Percentiles rank a stretch among this genome's conserved stretches.
These are phyloP conservation scores for Waitea zeae DNA, from an alignment of 1,284 basidiomycete species.

Conservation along the genomic window DNA sequence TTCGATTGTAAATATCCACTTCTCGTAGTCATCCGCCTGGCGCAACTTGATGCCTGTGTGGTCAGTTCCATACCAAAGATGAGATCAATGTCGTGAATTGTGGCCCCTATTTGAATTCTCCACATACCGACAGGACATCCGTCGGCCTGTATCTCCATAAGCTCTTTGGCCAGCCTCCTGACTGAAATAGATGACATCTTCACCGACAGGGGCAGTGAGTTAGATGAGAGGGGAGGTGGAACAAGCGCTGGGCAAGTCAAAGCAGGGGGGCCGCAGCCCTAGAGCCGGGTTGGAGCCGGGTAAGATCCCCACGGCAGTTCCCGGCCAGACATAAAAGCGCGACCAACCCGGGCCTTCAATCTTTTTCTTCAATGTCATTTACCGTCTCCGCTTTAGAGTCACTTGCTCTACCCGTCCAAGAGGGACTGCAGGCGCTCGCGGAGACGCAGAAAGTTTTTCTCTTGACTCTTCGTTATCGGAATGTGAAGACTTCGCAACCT, in stretches of 20 bases:
- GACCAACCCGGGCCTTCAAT: conserved; percentile 3
- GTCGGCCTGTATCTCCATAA: conserved; percentile 49
- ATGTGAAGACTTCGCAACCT: too few species aligned
- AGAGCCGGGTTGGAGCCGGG: conserved; percentile 4
- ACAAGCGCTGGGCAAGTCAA: conserved; percentile 17
- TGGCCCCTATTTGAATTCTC: too few species aligned
- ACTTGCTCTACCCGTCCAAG: conserved; percentile 31
- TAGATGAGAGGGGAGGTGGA: too few species aligned
- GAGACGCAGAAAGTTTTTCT: conserved; percentile 40
- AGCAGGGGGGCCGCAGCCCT: not conserved
- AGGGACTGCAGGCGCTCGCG: conserved; percentile 45
- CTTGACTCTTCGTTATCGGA: too few species aligned
- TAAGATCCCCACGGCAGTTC: conserved; percentile 1
- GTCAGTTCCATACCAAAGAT: not conserved
- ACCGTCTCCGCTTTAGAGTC: conserved; percentile 43
- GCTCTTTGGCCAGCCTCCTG: conserved; percentile 54
- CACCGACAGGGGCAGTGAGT: too few species aligned
- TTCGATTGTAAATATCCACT: conserved; percentile 59
- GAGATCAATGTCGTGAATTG: not conserved
- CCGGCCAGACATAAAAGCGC: conserved; percentile 5
- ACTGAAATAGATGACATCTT: too few species aligned
- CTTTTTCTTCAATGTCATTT: conserved; percentile 18
- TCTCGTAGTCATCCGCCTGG: conserved; percentile 54
- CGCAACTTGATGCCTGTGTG: conserved; percentile 47
- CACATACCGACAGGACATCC: conserved; percentile 53